A percentile compares a stretch with the other conserved stretches of the same genome.
Evolutionary conservation across 805 yeast species (phyloP).

Genomic region (Teunomyces funiuensis): DNA sequence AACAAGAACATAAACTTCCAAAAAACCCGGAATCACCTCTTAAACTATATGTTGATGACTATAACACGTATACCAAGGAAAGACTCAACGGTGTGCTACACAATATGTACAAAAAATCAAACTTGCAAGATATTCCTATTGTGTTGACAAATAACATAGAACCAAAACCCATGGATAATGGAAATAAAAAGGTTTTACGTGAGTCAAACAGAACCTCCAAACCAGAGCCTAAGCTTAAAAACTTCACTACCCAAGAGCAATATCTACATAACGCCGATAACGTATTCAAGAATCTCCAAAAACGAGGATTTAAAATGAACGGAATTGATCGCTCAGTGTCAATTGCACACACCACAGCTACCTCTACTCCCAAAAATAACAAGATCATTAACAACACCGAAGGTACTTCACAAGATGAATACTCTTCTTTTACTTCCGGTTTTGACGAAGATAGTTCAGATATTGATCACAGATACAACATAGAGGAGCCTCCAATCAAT

Average conservation of each 20-base stretch:
- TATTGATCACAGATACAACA: conserved; percentile 13
- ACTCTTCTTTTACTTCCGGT: conserved; percentile 35
- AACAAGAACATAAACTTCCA: conserved; percentile 17
- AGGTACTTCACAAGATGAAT: conserved; percentile 15
- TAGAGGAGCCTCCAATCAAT: conserved; percentile 9
- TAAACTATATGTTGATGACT: conserved; percentile 37
- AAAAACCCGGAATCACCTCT: conserved; percentile 41
- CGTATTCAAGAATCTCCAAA: conserved; percentile 38
- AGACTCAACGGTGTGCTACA: conserved; percentile 27
- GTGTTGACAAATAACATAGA: not conserved
- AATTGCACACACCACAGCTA: conserved; percentile 27
- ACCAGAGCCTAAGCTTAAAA: conserved; percentile 22
- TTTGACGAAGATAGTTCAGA: conserved; percentile 19
- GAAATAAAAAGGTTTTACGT: not conserved
- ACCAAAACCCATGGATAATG: not conserved
- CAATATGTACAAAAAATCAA: conserved; percentile 19
- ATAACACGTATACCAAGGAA: conserved; percentile 42
- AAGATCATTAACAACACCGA: conserved; percentile 15
- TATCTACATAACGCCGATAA: conserved; percentile 39
- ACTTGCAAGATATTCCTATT: conserved; percentile 8
- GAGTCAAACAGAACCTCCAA: conserved; percentile 17
- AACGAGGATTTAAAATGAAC: conserved; percentile 26
- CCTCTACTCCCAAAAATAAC: conserved; percentile 39
- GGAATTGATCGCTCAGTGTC: conserved; percentile 12
- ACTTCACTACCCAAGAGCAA: conserved; percentile 35